Base-by-base conservation (phyloP, 225 moss, liverwort and hornwort genomes). In the Anthoceros angustus region DNA sequence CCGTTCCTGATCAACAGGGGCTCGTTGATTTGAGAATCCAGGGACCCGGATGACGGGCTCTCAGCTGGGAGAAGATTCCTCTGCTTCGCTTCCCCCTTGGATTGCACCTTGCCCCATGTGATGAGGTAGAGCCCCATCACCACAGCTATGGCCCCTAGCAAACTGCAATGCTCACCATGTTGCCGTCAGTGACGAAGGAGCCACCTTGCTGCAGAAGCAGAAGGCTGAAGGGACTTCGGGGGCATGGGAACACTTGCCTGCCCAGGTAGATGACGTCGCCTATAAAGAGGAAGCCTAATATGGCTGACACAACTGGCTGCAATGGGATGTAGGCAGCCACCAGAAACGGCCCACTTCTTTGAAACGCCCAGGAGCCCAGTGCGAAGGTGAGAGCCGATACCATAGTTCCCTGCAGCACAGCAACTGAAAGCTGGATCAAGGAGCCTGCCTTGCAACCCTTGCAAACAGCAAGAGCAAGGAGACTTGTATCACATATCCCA, bases 321-420 rank as follows among this genome's bases (percentile, higher is more conserved):
- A 55, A n/a, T 0, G 55, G 55, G n/a, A 55, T 55, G 55, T 55
- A 55, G 0, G 55, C 55, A 15, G n/a, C 55, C 10, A 55, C 55
- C 55, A 55, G 14, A 11, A 55, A 55, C n/a, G 55, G 55, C 23
- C 55, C 55, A 55, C 55, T 15, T 23, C 55, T 55, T 15, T 55
- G 55, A 7, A 55, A 15, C 7, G n/a, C 18, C 55, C 55, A 55
- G 14, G 6, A 5, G 4, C 55, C 23, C 55, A 55, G 23, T 7
- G 55, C 55, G 55, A 55, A 55, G 55, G 55, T 20, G n/a, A 55
- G 32, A 11, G 82, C 82, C 0, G 90, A 90, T 48, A 90, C 90
- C 7, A 94, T 83, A 66, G 88, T 65, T 21, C 87, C 94, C 94
- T 94, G 86, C 79, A 80, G 14, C 2, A 42, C n/a, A 25, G 14